phyloP scores from a whole-genome alignment of 2,329 filamentous ascomycete species.

The Apiospora phragmitis region DNA sequence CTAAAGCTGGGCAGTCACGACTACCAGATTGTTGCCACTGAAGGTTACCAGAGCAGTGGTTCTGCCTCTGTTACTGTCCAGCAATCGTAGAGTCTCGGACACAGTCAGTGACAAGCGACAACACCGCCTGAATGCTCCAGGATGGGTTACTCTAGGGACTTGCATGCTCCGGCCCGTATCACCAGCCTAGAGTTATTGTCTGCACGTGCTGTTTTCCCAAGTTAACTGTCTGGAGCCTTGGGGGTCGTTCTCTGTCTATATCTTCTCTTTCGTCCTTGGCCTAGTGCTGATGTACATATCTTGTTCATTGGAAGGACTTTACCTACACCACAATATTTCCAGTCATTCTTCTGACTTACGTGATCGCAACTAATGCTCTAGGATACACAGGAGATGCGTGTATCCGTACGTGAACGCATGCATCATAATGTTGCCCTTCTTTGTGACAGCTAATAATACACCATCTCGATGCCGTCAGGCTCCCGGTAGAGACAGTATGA shows the following conservation, averaged over 20 bases:
- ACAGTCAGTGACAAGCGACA: neutral
- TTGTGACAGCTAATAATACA: neutral
- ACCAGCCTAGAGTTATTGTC: neutral
- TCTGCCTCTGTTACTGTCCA: slow-evolving; percentile 12
- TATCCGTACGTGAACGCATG: neutral
- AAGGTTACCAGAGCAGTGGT: slow-evolving; percentile 16
- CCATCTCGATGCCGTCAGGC: neutral
- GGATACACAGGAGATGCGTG: neutral
- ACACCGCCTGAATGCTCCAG: neutral
- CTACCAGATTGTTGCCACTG: slow-evolving; percentile 33
- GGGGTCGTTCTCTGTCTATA: neutral
- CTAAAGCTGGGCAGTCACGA: slow-evolving; percentile 34
- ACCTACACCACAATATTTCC: neutral
- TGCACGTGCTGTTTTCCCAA: neutral
- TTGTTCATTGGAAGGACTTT: neutral
- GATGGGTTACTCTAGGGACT: no score
- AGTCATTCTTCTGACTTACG: neutral
- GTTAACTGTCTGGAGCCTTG: neutral
- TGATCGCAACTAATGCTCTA: neutral
- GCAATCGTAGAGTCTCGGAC: neutral
- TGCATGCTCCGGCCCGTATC: neutral
- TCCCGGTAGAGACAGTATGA: neutral
- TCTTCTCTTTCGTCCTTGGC: neutral
- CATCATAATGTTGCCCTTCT: neutral
- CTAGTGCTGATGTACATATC: neutral